Evolutionary conservation across 208 protist genomes (phyloP).

Genomic region (Histomonas meleagridis): DNA sequence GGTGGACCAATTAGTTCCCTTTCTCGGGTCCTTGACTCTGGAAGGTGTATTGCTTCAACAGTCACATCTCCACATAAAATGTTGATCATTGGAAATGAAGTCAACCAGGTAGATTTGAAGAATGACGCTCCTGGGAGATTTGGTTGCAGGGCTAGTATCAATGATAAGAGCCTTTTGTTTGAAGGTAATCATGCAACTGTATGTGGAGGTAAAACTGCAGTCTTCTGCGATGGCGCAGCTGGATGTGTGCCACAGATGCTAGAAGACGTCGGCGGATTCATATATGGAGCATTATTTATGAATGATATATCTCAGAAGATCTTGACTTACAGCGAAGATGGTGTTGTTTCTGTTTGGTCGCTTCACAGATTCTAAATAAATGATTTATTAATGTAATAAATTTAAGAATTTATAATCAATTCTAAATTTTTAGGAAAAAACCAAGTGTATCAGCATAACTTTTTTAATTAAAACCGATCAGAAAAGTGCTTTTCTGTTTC

Average conservation of each 20-base stretch:
- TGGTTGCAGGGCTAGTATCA: not conserved
- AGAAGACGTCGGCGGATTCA: conserved; percentile 6
- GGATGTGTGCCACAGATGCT: not conserved
- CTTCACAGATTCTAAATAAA: not conserved
- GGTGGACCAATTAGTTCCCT: not conserved
- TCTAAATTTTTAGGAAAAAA: too few relatives aligned
- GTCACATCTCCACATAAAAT: not conserved
- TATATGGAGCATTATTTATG: conserved; percentile 5
- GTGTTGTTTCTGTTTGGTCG: not conserved
- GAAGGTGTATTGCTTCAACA: not conserved
- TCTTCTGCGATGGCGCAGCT: not conserved
- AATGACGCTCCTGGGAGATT: not conserved
- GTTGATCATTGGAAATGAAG: not conserved
- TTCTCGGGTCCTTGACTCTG: not conserved
- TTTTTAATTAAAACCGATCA: too few relatives aligned
- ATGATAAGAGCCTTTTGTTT: not conserved
- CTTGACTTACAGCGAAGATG: conserved; percentile 24
- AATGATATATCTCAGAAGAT: conserved; percentile 10
- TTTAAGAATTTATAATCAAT: too few relatives aligned
- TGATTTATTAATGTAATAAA: not conserved
- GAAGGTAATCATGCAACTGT: not conserved
- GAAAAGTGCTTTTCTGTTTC: too few relatives aligned
- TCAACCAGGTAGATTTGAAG: not conserved
- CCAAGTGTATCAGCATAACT: too few relatives aligned
- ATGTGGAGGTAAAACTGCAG: conserved; percentile 8